A percentile compares a stretch with the other conserved stretches of the same genome.
Evolutionary conservation across 2,329 filamentous ascomycete genomes (phyloP).

Genomic region (Fusarium ambrosium): DNA sequence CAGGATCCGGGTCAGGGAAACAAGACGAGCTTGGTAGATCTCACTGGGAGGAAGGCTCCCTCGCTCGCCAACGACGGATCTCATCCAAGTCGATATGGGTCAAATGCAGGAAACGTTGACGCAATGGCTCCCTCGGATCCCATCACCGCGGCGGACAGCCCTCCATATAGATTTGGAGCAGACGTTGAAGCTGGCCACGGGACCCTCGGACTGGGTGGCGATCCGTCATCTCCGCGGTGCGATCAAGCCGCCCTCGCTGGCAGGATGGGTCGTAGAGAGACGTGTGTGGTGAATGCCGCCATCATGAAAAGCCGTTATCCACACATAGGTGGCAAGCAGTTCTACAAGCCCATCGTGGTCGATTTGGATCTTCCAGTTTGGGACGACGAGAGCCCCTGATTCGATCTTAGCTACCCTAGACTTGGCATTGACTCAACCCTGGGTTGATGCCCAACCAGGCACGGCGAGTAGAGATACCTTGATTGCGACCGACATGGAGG

Average conservation of each 20-base stretch:
- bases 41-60: conserved; percentile 61
- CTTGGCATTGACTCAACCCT: not conserved
- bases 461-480: conserved; percentile 21
- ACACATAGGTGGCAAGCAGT: conserved; percentile 70
- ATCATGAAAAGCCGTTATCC: conserved; percentile 78
- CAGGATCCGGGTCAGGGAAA: conserved; percentile 67
- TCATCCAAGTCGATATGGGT: conserved; percentile 31
- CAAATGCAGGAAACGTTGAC: conserved; percentile 13
- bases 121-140: not conserved
- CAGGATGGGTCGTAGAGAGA: conserved; percentile 70
- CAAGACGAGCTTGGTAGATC: conserved; percentile 74
- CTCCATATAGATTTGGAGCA: conserved; percentile 28
- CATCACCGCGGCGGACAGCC: not conserved
- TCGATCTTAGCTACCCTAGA: conserved; percentile 37
- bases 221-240: conserved; percentile 58
- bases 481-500: conserved; percentile 13
- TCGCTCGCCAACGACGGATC: conserved; percentile 64
- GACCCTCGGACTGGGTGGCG: conserved; percentile 54
- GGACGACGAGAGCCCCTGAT: conserved; percentile 36
- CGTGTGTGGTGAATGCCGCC: conserved; percentile 84
- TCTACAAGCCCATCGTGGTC: conserved; percentile 87
- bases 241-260: conserved; percentile 58
- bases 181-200: conserved; percentile 39
- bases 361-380: conserved; percentile 78
- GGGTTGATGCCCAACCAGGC: conserved; percentile 46